Conservation (phyloP, 1,284 basidiomycete genomes). For the Filobasidium uniguttulatum region DNA sequence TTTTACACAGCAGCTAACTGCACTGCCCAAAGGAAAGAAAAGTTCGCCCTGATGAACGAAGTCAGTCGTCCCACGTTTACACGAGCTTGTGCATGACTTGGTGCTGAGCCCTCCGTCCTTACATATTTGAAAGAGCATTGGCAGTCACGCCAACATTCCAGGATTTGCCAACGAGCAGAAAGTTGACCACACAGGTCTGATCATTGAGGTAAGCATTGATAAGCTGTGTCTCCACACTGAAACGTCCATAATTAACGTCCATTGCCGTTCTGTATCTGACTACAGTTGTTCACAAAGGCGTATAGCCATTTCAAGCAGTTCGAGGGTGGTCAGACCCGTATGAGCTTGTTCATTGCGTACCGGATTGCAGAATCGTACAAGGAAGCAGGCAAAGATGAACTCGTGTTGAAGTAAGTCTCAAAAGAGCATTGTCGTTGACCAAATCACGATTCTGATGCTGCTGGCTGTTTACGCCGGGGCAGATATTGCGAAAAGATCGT, state of each 20-base stretch:
- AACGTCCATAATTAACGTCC: not conserved
- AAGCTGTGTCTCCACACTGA: not conserved
- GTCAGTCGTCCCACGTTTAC: too few species aligned
- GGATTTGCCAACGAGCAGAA: constrained; percentile 70
- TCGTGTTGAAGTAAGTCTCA: constrained; percentile 54
- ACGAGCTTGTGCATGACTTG: too few species aligned
- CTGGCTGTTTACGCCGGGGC: not conserved
- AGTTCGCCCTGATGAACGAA: constrained; percentile 52
- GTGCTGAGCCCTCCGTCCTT: too few species aligned
- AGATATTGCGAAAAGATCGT: constrained; percentile 83
- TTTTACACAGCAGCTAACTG: constrained; percentile 76
- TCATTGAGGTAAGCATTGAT: constrained; percentile 52
- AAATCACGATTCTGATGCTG: not conserved
- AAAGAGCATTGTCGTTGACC: not conserved
- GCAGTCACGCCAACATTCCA: constrained; percentile 28
- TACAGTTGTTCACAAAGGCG: constrained; percentile 74
- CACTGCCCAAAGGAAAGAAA: constrained; percentile 56
- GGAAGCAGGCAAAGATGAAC: constrained; percentile 49
- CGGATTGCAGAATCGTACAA: constrained; percentile 68
- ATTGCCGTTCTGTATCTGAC: not conserved
- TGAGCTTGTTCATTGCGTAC: constrained; percentile 71
- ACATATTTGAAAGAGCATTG: too few species aligned
- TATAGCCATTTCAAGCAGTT: constrained; percentile 73
- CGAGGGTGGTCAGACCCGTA: constrained; percentile 44
- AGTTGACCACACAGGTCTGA: constrained; percentile 65